phyloP scores from a whole-genome alignment of 2,329 filamentous ascomycete genomes.

The Diplodia scrobiculata region DNA sequence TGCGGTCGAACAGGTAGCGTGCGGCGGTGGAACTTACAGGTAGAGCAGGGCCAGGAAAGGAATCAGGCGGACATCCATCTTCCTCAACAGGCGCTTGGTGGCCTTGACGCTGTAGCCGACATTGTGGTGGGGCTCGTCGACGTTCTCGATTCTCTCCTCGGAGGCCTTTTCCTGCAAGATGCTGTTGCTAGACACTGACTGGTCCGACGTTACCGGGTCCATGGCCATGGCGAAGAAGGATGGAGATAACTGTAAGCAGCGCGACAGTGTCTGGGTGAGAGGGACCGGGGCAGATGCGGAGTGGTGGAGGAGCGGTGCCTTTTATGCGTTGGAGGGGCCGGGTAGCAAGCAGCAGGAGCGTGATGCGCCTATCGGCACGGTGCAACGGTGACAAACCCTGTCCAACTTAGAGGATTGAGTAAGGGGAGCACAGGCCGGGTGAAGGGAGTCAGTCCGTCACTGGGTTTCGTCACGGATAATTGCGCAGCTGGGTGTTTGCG shows the following conservation, averaged over 20 bases:
- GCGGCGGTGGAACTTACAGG: conserved; percentile 43
- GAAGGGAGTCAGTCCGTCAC: conserved; percentile 15
- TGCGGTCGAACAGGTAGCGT: not conserved
- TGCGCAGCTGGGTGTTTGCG: not conserved
- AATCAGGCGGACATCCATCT: conserved; percentile 59
- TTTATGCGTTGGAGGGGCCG: conserved; percentile 6
- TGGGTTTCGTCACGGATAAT: conserved; percentile 9
- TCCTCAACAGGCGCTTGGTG: conserved; percentile 57
- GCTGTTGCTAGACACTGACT: conserved; percentile 17
- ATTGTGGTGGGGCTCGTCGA: not conserved
- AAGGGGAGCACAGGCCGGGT: conserved; percentile 22
- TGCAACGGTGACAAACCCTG: conserved; percentile 17
- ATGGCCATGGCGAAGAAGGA: conserved; percentile 7
- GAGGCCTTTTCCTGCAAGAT: conserved; percentile 8
- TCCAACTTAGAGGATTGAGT: conserved; percentile 22
- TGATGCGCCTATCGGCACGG: conserved; percentile 21
- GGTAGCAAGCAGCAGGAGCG: conserved; percentile 5
- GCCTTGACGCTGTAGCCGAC: conserved; percentile 43
- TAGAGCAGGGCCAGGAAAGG: conserved; percentile 64
- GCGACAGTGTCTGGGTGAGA: conserved; percentile 7
- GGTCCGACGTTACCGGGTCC: conserved; percentile 13
- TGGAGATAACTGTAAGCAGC: not conserved
- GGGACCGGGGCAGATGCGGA: conserved; percentile 5
- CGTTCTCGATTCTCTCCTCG: conserved; percentile 16
- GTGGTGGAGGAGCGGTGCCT: conserved; percentile 10